Conservation (phyloP, 2,329 filamentous ascomycete species). For the Davidsoniella neocaledoniae region DNA sequence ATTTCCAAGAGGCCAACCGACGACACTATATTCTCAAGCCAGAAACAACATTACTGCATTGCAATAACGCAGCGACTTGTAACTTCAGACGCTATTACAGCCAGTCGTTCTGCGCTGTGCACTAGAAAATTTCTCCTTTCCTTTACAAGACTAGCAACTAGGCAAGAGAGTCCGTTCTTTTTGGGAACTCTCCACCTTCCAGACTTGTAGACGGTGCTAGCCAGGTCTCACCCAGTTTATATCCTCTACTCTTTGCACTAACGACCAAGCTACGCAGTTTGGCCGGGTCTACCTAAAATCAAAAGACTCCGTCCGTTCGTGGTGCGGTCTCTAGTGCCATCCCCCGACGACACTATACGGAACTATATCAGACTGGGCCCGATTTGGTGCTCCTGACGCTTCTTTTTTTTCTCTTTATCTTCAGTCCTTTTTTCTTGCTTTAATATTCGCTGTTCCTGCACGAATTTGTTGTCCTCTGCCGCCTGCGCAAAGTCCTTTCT, state of each 20-base stretch:
- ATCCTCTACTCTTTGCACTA: conserved; percentile 1
- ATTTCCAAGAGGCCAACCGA: too few relatives aligned
- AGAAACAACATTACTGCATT: too few relatives aligned
- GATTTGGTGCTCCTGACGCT: not conserved
- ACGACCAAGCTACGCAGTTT: not conserved
- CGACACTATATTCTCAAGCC: too few relatives aligned
- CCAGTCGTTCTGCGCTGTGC: not conserved
- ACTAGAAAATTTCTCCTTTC: conserved; percentile 1
- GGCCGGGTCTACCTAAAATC: not conserved
- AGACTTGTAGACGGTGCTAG: not conserved
- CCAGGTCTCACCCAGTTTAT: conserved; percentile 1
- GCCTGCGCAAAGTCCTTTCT: conserved; percentile 8
- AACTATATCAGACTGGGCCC: not conserved
- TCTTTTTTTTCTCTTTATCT: conserved; percentile 3
- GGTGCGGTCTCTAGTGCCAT: not conserved
- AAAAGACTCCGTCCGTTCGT: not conserved
- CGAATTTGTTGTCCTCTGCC: not conserved
- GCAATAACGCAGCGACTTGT: too few relatives aligned
- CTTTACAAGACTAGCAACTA: conserved; percentile 1
- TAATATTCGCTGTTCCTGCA: conserved; percentile 7
- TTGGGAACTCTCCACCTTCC: too few relatives aligned
- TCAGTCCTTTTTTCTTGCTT: conserved; percentile 4
- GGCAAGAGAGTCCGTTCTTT: not conserved
- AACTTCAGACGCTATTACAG: not conserved
- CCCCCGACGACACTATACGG: not conserved